These are phyloP conservation scores for Tillandsia leiboldiana DNA, from an alignment of 176 grass and related monocot species.

Conservation along the genomic window DNA sequence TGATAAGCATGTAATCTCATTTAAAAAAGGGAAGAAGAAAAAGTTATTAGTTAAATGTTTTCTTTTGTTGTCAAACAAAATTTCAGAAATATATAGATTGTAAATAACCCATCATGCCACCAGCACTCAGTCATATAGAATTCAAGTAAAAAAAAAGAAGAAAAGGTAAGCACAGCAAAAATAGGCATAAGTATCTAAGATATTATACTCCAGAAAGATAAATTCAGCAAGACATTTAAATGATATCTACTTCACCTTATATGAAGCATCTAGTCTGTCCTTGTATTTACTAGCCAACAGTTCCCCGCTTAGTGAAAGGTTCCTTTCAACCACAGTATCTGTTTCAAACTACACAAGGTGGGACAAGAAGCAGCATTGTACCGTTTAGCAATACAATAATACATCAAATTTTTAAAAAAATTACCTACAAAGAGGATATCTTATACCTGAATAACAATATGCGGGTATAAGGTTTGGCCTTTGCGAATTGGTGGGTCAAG, in stretches of 20 bases:
- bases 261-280: constrained; percentile 58
- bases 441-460: constrained; percentile 95
- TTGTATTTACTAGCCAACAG: constrained; percentile 78
- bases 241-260: constrained; percentile 48
- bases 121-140: too few species aligned
- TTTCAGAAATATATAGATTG: too few species aligned
- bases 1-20: too few species aligned
- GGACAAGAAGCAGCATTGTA: constrained; percentile 24
- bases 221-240: neutral
- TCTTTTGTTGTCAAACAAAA: too few species aligned
- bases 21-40: too few species aligned
- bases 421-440: neutral
- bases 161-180: too few species aligned
- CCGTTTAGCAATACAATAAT: constrained; percentile 14
- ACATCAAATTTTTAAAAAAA: constrained; percentile 13
- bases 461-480: constrained; percentile 90
- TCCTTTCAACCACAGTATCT: constrained; percentile 51
- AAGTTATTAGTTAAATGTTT: too few species aligned
- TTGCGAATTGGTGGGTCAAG: constrained; percentile 97
- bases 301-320: constrained; percentile 52
- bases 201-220: neutral
- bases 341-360: constrained; percentile 60
- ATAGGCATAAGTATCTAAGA: neutral
- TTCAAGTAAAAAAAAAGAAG: neutral
- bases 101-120: too few species aligned